These are phyloP conservation scores for Epicoccum sorghinum DNA, from an alignment of 2,329 filamentous ascomycete species.

Conservation along the genomic window DNA sequence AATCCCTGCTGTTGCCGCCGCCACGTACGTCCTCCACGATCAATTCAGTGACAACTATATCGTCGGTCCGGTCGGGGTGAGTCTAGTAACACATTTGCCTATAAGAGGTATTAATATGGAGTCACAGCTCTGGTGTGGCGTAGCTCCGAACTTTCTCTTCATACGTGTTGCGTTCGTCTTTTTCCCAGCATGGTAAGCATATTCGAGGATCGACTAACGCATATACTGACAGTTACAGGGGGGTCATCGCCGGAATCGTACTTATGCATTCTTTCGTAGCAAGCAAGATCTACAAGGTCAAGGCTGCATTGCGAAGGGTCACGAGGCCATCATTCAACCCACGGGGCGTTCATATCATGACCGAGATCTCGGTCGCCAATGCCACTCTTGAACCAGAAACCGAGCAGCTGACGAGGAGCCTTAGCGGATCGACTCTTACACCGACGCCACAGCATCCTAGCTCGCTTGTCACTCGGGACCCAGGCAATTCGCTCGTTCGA, in stretches of 20 bases:
- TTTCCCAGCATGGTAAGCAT: conserved; percentile 67
- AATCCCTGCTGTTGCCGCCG: conserved; percentile 70
- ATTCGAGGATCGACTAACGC: not conserved
- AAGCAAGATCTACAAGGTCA: conserved; percentile 66
- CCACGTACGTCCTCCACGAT: conserved; percentile 70
- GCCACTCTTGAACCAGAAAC: too few species aligned
- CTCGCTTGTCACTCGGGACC: too few species aligned
- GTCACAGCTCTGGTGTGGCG: conserved; percentile 79
- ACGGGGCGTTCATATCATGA: too few species aligned
- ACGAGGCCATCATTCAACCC: conserved; percentile 12
- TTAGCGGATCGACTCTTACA: too few species aligned
- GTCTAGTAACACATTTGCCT: conserved; percentile 15
- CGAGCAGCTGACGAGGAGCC: too few species aligned
- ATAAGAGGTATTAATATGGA: not conserved
- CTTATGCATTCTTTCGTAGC: conserved; percentile 72
- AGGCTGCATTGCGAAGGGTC: conserved; percentile 61
- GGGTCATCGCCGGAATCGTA: conserved; percentile 66
- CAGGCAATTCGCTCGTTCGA: not conserved
- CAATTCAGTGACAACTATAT: conserved; percentile 60
- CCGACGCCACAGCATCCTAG: too few species aligned
- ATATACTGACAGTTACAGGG: conserved; percentile 28
- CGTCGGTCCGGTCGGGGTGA: conserved; percentile 72
- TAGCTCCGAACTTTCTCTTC: conserved; percentile 69
- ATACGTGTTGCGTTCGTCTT: conserved; percentile 79
- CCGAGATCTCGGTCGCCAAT: too few species aligned